Evolutionary conservation across 208 protist genomes (phyloP).

Genomic region (Borovskyia barvae): DNA sequence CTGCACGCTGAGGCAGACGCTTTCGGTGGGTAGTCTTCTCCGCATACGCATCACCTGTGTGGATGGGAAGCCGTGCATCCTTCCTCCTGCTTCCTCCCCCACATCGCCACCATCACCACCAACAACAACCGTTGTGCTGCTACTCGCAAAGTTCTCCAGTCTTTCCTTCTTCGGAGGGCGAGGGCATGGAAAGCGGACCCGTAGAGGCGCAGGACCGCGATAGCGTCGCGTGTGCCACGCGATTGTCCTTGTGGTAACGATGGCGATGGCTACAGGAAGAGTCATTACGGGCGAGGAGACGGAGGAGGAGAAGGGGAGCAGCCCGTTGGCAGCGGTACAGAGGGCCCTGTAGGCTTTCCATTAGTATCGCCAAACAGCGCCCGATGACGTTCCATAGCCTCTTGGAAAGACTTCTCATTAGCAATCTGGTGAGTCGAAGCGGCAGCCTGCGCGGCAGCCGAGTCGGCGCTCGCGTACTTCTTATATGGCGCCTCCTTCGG

Average conservation of each 20-base stretch:
- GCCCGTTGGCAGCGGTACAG: constrained; percentile 46
- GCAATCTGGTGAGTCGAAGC: constrained; percentile 33
- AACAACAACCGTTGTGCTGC: too few species aligned
- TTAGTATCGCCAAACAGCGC: constrained; percentile 57
- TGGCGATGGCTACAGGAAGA: background rate
- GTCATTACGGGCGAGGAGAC: background rate
- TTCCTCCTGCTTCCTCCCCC: too few species aligned
- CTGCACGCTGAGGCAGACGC: too few species aligned
- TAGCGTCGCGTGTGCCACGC: too few species aligned
- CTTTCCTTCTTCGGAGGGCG: too few species aligned
- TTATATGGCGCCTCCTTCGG: constrained; percentile 81
- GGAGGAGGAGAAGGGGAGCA: constrained; percentile 25
- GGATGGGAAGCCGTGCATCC: too few species aligned
- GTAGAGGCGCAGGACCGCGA: too few species aligned
- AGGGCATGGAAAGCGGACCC: too few species aligned
- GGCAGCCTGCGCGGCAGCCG: constrained; percentile 27
- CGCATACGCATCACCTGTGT: too few species aligned
- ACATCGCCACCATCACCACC: background rate
- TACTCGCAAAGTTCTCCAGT: too few species aligned
- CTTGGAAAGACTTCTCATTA: constrained; percentile 56
- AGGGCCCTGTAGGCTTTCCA: constrained; percentile 38
- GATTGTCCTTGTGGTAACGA: too few species aligned
- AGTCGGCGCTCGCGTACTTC: constrained; percentile 66
- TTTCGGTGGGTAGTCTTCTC: too few species aligned
- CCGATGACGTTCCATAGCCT: constrained; percentile 63